Evolutionary conservation across 192 early-diverging fungal species (phyloP), one percentile per base, ranked within the genome.

Genomic region (Gryganskiella cystojenkinii): DNA sequence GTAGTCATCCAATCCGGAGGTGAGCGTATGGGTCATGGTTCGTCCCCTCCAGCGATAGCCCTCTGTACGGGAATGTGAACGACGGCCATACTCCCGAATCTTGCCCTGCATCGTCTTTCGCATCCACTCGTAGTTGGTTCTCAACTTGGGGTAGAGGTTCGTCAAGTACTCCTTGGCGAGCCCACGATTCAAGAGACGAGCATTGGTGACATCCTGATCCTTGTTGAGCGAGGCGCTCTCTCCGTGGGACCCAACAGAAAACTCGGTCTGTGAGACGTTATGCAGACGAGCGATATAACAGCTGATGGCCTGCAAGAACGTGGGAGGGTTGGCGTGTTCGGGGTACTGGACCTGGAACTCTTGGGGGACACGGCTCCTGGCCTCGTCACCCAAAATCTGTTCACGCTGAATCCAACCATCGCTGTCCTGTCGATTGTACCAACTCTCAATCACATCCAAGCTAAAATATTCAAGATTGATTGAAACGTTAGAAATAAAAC

Each of bases 341-440:
- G 95, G 91, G 64, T 93, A 95, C 73, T 98, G 96, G 9, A 89
- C 92, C 64, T 96, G 95, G 82, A 98, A 98, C 84, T 97, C 93
- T 24, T 73, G 31, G 2, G 95, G 95, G 10, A 98, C 87, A 71
- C 83, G 95, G 81, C 92, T 95, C 27, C 95, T 86, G 1, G 95
- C 94, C 65, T 98, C 96, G 30, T 92, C 92, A 19, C 96, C 96
- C 22, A 98, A 80, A 64, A 98, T 97, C 81, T 97, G 95, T 71
- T 98, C 95, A 17, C 95, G 85, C 0, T 91, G 93, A n/a, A 98
- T 90, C 96, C 96, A 98, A 5, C 96, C 96, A 56, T 86, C 65
- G 17, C 83, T 80, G 60, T 96, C 94, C 76, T 95, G 94, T 64
- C 90, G 83, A 42, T 72, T 63, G 43, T 85, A 82, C 96, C 95